A percentile compares a stretch with the other conserved stretches of the same genome.
phyloP scores from a whole-genome alignment of 345 rosid genomes.

The Heritiera littoralis region DNA sequence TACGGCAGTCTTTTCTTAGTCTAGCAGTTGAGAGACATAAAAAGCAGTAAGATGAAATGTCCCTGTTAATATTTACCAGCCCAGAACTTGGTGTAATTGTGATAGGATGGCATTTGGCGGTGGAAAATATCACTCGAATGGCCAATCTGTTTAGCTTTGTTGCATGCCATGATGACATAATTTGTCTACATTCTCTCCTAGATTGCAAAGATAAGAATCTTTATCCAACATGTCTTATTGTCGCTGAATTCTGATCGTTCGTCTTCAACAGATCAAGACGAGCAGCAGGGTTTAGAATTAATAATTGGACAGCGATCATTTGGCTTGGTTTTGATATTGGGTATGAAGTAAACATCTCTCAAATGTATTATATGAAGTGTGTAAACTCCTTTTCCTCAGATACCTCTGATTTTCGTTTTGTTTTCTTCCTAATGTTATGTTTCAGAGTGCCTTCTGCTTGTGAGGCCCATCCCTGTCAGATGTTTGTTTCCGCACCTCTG shows the following conservation, averaged over 20 bases:
- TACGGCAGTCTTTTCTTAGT: background rate
- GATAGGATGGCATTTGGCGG: conserved; percentile 1
- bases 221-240: background rate
- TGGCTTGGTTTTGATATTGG: background rate
- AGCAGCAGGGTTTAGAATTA: conserved; percentile 26
- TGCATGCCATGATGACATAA: background rate
- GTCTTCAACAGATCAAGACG: conserved; percentile 31
- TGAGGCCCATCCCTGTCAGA: background rate
- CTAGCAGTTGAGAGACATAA: conserved; percentile 7
- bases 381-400: background rate
- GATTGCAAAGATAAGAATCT: background rate
- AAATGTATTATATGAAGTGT: background rate
- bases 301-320: conserved; percentile 1
- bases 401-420: background rate
- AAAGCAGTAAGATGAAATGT: background rate
- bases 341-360: background rate
- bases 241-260: background rate
- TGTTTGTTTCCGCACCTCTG: background rate
- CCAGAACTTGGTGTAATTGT: conserved; percentile 11
- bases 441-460: conserved; percentile 1
- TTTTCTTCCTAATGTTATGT: background rate
- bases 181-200: background rate
- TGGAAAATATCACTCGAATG: background rate
- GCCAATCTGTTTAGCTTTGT: background rate
- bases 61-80: background rate